Conservation (phyloP, 495 filamentous ascomycete genomes). For the Neurospora sp. region DNA sequence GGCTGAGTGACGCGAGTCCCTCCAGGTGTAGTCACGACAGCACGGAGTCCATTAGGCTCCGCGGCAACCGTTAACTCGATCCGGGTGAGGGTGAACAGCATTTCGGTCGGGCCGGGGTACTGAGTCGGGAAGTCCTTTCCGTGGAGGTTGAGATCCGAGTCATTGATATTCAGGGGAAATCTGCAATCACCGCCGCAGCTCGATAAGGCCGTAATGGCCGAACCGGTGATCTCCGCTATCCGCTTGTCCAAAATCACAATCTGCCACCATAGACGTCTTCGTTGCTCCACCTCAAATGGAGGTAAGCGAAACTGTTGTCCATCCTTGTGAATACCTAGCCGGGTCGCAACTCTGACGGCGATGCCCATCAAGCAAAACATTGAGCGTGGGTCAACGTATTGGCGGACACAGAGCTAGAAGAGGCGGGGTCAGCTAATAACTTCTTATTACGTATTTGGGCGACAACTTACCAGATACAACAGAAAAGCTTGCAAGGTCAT, state of each 20-base stretch:
- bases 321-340: slow-evolving; percentile 57
- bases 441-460: not conserved
- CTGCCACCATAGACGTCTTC: slow-evolving; percentile 65
- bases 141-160: slow-evolving; percentile 41
- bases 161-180: slow-evolving; percentile 46
- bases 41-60: slow-evolving; percentile 21
- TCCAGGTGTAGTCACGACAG: slow-evolving; percentile 14
- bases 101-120: slow-evolving; percentile 38
- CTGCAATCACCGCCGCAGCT: slow-evolving; percentile 34
- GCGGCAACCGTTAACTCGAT: slow-evolving; percentile 41
- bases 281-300: slow-evolving; percentile 58
- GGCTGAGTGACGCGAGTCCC: slow-evolving; percentile 15
- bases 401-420: slow-evolving; percentile 31
- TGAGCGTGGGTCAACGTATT: slow-evolving; percentile 38
- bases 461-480: slow-evolving; percentile 41
- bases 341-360: slow-evolving; percentile 57
- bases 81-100: slow-evolving; percentile 39
- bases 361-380: slow-evolving; percentile 50
- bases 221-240: slow-evolving; percentile 54
- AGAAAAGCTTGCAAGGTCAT: slow-evolving; percentile 45
- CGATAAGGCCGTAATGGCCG: slow-evolving; percentile 48
- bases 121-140: slow-evolving; percentile 34
- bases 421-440: slow-evolving; percentile 8
- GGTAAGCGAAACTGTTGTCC: slow-evolving; percentile 49
- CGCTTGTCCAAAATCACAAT: slow-evolving; percentile 54